Evolutionary conservation across 768 basidiomycete species (phyloP), one percentile per base, ranked within the genome.

Genomic region (Chlorophyllum brunneum): DNA sequence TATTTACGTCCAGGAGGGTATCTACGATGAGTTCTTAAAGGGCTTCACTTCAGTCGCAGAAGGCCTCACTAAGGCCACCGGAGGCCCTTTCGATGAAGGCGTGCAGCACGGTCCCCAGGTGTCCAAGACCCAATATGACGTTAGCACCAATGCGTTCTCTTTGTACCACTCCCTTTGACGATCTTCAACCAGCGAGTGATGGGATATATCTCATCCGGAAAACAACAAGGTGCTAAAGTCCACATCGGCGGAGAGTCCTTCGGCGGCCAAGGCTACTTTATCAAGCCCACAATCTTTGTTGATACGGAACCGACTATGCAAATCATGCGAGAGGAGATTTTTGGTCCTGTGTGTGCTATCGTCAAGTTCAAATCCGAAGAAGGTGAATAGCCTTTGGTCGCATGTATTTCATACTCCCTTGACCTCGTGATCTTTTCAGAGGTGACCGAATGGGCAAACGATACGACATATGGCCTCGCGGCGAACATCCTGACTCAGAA

Each of bases 1-100:
- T 43, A 86, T 95, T 55, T 93, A 81, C 61, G 90, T 95, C 4
- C 92, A 95, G 60, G 76, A 78, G 42, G 70, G 73, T 2, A 82
- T 94, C 58, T 94, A 94, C 67, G 89, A 92, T 65, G 69, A 83
- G 61, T 94, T 95, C 76, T 67, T 93, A 37, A 63, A 71, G 49
- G 71, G 66, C 50, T 86, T 92, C 68, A 76, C 77, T 1, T 76
- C 68, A 29, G 72, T 77, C 62, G 73, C 84, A 38, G 68, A 72
- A 63, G 51, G 60, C 0, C 67, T 87, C 64, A 80, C 80, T 64
- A 26, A 27, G 9, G 41, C 51, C 2, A 60, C 88, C 46, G 91
- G 89, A 20, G 80, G 86, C 60, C 88, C 88, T 2, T 91, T 92
- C 70, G 59, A 59, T 2, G 56, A 65, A 0, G 77, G 73, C 6